These are phyloP conservation scores for Cichorium intybus DNA, from an alignment of 140 eudicot species.

Conservation along the genomic window DNA sequence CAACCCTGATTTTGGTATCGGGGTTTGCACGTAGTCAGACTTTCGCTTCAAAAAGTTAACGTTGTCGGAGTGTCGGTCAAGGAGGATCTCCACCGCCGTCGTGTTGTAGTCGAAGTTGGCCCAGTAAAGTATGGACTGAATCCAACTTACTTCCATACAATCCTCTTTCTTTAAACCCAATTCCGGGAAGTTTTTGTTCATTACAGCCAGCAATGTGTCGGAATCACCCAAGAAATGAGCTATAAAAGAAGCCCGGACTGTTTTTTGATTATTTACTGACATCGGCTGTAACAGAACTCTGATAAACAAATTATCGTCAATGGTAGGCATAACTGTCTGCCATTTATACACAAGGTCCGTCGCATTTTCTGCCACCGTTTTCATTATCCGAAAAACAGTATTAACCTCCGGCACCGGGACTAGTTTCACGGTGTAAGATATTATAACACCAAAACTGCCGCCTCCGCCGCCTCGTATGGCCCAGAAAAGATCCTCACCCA, in stretches of 20 bases:
- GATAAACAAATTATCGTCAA: constrained; percentile 12
- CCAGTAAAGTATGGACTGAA: constrained; percentile 31
- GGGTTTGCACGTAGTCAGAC: constrained; percentile 33
- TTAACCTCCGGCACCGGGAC: constrained; percentile 33
- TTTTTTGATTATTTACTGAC: constrained; percentile 11
- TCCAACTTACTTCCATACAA: constrained; percentile 36
- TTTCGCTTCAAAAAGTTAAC: constrained; percentile 22
- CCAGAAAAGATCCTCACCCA: constrained; percentile 51
- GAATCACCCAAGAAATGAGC: constrained; percentile 29
- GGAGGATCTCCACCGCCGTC: constrained; percentile 16
- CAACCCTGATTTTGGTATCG: constrained; percentile 23
- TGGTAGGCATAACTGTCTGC: constrained; percentile 12
- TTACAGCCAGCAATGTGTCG: constrained; percentile 1
- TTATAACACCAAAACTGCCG: constrained; percentile 37
- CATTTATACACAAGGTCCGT: constrained; percentile 21
- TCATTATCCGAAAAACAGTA: constrained; percentile 25
- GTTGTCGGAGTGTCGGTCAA: constrained; percentile 18
- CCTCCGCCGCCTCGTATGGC: constrained; percentile 46
- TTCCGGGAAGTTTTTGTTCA: constrained; percentile 30
- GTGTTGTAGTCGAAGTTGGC: constrained; percentile 19
- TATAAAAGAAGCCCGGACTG: constrained; percentile 19
- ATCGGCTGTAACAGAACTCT: constrained; percentile 23
- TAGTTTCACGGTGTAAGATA: constrained; percentile 33
- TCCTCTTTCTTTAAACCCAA: constrained; percentile 31
- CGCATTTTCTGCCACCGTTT: constrained; percentile 28